Evolutionary conservation across 2,329 filamentous ascomycete genomes (phyloP).

Genomic region (Hymenoscyphus infarciens): DNA sequence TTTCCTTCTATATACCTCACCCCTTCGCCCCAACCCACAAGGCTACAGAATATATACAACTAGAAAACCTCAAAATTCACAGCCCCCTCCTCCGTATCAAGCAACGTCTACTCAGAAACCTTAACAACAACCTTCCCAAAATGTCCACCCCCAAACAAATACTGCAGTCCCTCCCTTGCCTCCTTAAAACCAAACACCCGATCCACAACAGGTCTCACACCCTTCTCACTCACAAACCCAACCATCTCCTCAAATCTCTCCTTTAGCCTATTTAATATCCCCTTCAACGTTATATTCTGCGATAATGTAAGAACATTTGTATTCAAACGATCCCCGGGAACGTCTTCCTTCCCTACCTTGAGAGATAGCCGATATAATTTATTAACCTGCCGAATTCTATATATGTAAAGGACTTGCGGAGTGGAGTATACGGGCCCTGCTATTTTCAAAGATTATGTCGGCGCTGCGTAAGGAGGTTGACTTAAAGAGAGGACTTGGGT

Average conservation of each 20-base stretch:
- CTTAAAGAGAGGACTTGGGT: conserved; percentile 46
- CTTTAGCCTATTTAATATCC: conserved; percentile 60
- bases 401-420: conserved; percentile 50
- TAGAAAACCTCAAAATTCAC: no score
- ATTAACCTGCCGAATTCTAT: conserved; percentile 54
- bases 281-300: conserved; percentile 45
- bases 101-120: conserved; percentile 7
- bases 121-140: conserved; percentile 45
- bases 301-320: conserved; percentile 54
- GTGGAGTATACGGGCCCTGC: conserved; percentile 49
- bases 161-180: conserved; percentile 44
- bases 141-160: conserved; percentile 46
- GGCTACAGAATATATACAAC: no score
- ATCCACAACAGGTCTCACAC: conserved; percentile 47
- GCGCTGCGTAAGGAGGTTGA: conserved; percentile 44
- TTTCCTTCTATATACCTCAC: no score
- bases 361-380: conserved; percentile 48
- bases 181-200: conserved; percentile 46
- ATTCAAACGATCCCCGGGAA: conserved; percentile 50
- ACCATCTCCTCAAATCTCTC: conserved; percentile 53
- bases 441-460: conserved; percentile 54
- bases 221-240: conserved; percentile 42
- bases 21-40: no score
- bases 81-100: no score
- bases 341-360: conserved; percentile 55